phyloP scores from a whole-genome alignment of 2,329 filamentous ascomycete genomes.

The Colletotrichum chlorophyti region DNA sequence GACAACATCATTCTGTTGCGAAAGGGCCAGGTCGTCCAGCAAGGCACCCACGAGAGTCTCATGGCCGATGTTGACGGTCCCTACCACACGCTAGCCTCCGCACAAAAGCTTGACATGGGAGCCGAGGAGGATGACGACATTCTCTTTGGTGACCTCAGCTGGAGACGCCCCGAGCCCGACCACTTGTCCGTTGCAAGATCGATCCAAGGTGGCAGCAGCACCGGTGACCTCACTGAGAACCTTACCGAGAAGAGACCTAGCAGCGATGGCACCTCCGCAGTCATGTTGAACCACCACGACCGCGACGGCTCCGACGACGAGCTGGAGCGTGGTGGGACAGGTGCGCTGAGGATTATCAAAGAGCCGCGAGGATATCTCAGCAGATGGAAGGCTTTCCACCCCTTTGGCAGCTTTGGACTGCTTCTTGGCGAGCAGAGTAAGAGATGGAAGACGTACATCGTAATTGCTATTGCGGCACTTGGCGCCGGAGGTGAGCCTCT shows the following conservation, averaged over 20 bases:
- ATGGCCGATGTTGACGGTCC: constrained; percentile 46
- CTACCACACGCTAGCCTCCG: constrained; percentile 52
- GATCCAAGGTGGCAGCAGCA: constrained; percentile 7
- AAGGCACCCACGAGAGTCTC: constrained; percentile 63
- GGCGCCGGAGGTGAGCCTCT: constrained; percentile 20
- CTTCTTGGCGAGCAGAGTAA: constrained; percentile 24
- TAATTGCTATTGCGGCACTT: constrained; percentile 21
- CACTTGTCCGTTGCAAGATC: neutral
- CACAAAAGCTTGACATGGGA: constrained; percentile 32
- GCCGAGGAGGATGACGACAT: constrained; percentile 18
- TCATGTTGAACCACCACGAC: constrained; percentile 1
- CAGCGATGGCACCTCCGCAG: constrained; percentile 12
- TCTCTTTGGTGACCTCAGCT: constrained; percentile 30
- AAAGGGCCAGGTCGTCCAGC: constrained; percentile 59
- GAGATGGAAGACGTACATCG: constrained; percentile 25
- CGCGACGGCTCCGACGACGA: constrained; percentile 21
- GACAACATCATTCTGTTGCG: constrained; percentile 66
- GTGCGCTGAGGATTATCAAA: neutral
- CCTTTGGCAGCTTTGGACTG: constrained; percentile 24
- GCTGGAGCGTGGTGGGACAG: constrained; percentile 6
- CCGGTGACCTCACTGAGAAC: constrained; percentile 16
- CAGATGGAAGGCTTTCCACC: constrained; percentile 4
- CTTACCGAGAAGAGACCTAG: constrained; percentile 13
- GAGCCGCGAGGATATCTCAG: constrained; percentile 2
- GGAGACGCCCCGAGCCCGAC: constrained; percentile 20